These are phyloP conservation scores for Galerina marginata DNA, from an alignment of 768 basidiomycete genomes.

Conservation along the genomic window DNA sequence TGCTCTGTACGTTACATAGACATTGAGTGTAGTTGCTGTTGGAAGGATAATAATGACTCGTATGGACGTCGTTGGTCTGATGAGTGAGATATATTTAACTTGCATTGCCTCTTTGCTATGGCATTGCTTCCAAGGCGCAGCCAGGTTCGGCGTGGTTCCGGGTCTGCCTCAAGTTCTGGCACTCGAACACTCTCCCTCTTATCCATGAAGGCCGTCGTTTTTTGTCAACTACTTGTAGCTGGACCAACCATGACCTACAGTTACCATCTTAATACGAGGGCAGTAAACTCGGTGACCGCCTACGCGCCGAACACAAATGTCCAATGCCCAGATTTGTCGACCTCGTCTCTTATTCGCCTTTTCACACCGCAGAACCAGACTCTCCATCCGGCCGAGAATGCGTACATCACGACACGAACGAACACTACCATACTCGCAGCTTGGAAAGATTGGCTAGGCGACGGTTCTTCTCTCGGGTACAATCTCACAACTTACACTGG, in stretches of 20 bases:
- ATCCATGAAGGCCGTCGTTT: neutral
- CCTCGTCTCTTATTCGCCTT: slow-evolving; percentile 52
- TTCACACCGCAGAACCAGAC: slow-evolving; percentile 57
- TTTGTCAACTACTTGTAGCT: neutral
- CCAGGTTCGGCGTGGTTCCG: no score
- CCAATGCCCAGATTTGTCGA: slow-evolving; percentile 56
- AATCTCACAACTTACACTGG: slow-evolving; percentile 45
- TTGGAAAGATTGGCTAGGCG: slow-evolving; percentile 65
- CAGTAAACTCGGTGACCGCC: slow-evolving; percentile 30
- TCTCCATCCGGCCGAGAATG: slow-evolving; percentile 52
- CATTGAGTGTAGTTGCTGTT: neutral
- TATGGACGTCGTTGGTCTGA: no score
- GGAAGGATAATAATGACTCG: neutral
- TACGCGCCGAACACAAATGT: slow-evolving; percentile 58
- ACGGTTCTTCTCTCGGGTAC: slow-evolving; percentile 60
- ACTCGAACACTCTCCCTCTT: neutral
- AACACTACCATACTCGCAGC: slow-evolving; percentile 46
- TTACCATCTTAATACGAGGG: neutral
- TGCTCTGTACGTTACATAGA: slow-evolving; percentile 6
- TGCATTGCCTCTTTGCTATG: slow-evolving; percentile 3
- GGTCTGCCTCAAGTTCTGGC: neutral
- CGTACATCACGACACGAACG: slow-evolving; percentile 52
- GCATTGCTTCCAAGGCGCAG: neutral
- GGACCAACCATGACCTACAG: neutral
- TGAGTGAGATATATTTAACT: neutral